Base-by-base conservation (phyloP, 2,329 filamentous ascomycete species). In the Venturiaceae sp. region DNA sequence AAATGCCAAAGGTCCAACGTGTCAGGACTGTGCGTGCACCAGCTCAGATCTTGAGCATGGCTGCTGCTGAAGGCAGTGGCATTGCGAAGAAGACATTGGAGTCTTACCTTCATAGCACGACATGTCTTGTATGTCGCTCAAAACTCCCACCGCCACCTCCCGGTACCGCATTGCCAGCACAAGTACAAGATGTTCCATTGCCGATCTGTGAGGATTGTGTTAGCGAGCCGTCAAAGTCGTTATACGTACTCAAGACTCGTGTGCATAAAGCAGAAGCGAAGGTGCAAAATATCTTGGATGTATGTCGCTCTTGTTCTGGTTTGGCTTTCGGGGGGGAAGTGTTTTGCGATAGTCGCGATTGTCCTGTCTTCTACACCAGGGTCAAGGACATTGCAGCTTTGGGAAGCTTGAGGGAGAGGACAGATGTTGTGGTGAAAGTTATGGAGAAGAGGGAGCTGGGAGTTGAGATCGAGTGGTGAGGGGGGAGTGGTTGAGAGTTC, bases 1-100 rank as follows among this genome's bases (percentile, higher is more conserved):
- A 96, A 72, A 95, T 97, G 90, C 92, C 92, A 50, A 96, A 95
- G 70, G 79, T 94, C 21, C 88, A 91, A 67, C 85, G 87, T 8
- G 83, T 92, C 50, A 81, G 86, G 82, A 81, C 58, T 16, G 73
- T 89, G n/a, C 78, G 80, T 62, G 70, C 58, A 44, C 69, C 64
- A 1, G 63, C 67, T 62, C 66, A 66, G 61, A 60, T 57, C 53
- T 39, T 44, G 5, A 26, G 34, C 53, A 30, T 37, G 32, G 37
- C 53, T 14, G 2, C 11, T 66, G 5, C 37, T 54, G 19, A 57
- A 56, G 57, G 67, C 52, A 67, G 69, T 59, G 66, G 67, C 65
- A 64, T 64, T 19, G 73, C 73, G 65, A 86, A 81, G 67, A 87
- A 83, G 69, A 96, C 91, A 0, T 80, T 99, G n/a, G 94, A 97